A percentile compares a stretch with the other conserved stretches of the same genome.
These are phyloP conservation scores for Ustulina deusta DNA, from an alignment of 2,329 filamentous ascomycete species.

Conservation along the genomic window DNA sequence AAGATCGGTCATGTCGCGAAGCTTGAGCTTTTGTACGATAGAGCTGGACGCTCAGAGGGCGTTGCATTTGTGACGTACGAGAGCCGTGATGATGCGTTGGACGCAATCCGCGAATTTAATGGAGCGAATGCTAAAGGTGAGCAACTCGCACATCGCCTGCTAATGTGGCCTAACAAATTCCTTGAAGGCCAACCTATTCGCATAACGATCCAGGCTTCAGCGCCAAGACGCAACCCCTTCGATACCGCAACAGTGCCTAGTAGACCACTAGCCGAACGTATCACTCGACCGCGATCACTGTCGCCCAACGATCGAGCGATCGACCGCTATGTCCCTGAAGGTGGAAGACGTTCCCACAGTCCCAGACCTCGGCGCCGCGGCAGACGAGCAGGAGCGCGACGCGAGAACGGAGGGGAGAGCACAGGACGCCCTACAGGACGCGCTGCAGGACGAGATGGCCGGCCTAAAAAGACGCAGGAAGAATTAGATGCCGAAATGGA, in stretches of 20 bases:
- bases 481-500: conserved; percentile 97
- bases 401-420: conserved; percentile 56
- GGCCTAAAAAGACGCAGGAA: conserved; percentile 87
- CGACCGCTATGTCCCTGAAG: conserved; percentile 81
- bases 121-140: conserved; percentile 88
- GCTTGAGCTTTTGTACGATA: conserved; percentile 83
- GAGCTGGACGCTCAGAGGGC: conserved; percentile 88
- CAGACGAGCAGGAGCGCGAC: conserved; percentile 59
- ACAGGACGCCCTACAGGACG: conserved; percentile 57
- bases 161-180: conserved; percentile 22
- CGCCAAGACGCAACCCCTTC: conserved; percentile 67
- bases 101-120: conserved; percentile 84
- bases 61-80: conserved; percentile 87
- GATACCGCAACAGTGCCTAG: conserved; percentile 67
- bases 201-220: conserved; percentile 71
- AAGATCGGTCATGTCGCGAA: conserved; percentile 79
- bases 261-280: conserved; percentile 70
- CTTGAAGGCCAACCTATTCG: conserved; percentile 80
- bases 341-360: conserved; percentile 68
- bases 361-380: conserved; percentile 65
- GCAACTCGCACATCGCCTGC: conserved; percentile 20
- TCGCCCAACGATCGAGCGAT: conserved; percentile 74
- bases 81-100: conserved; percentile 74
- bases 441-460: conserved; percentile 62
- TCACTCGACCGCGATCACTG: conserved; percentile 75